Base-by-base conservation (phyloP, 768 basidiomycete genomes). In the Cyclocybe aegerita region DNA sequence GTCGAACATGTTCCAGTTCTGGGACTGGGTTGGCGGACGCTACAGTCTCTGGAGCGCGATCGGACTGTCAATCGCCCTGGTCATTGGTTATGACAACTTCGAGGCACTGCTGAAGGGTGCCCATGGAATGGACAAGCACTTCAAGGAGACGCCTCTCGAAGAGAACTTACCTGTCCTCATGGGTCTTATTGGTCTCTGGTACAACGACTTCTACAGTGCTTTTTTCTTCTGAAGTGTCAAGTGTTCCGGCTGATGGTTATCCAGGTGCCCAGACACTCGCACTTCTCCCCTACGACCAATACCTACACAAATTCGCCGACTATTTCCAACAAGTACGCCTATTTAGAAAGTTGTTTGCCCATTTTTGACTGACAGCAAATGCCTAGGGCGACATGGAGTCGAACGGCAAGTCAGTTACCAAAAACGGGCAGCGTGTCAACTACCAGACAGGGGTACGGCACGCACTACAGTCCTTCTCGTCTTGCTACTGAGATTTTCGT, bases 11-110 rank as follows among this genome's bases (percentile, higher is more conserved):
- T 99, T 99, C 83, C 86, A 89, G 66, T 98, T 99, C 83, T 99
- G 96, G 96, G 97, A 98, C 71, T 99, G 97, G 97, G 97, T 99
- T 56, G 97, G 97, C 55, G 97, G 97, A 23, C 84, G 96, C 55
- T 99, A 99, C 81, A 93, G 90, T 60, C 78, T 99, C 57, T 98
- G 97, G 96, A 94, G 92, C 54, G 96, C 97, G 30, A 98, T 99
- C 60, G 97, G 97, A 52, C 78, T 98, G 52, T 90, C 91, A 39
- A 98, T 99, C 70, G 90, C 91, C 35, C 75, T 98, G 44, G 88
- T 85, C 40, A 90, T 98, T 60, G 97, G 97, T 3, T 97, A 84
- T 65, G 90, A 97, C 34, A 90, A 95, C 78, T 98, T 98, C 67
- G 87, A 90, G 67, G 73, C 88, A 65, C 76, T 98, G 51, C 79